phyloP scores from a whole-genome alignment of 2,329 filamentous ascomycete species.

The Cercospora brassicicola region DNA sequence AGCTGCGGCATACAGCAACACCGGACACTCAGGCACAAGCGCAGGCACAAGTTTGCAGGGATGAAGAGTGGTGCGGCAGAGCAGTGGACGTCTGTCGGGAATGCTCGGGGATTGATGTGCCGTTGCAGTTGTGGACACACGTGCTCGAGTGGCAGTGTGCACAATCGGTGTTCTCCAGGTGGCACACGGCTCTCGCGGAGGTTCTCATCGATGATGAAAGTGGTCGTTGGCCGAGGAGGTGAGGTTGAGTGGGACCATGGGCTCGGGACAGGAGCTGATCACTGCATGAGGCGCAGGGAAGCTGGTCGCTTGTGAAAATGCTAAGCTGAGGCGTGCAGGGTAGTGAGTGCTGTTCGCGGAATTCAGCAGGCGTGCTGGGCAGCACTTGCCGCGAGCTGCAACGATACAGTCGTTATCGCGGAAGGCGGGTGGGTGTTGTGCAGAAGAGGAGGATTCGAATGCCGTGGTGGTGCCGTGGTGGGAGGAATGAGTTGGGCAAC shows the following conservation, averaged over 20 bases:
- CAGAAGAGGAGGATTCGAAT: background rate
- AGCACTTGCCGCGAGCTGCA: background rate
- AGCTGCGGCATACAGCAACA: background rate
- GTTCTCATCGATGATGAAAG: background rate
- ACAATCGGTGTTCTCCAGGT: background rate
- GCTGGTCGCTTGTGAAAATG: background rate
- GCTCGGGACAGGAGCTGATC: background rate
- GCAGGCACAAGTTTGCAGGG: background rate
- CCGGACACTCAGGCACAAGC: background rate
- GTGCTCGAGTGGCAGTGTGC: background rate
- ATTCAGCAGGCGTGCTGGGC: background rate
- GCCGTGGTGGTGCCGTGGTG: background rate
- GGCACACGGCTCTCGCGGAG: background rate
- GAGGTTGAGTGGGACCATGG: background rate
- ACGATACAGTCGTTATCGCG: background rate
- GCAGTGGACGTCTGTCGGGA: background rate
- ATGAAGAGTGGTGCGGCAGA: background rate
- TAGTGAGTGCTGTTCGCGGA: background rate
- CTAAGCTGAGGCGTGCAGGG: background rate
- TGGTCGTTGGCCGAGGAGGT: background rate
- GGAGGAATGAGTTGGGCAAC: background rate
- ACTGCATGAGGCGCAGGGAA: background rate
- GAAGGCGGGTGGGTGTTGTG: background rate
- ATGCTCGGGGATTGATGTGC: background rate
- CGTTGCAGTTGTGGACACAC: background rate